Conservation (phyloP, 1,139 yeast genomes). For the Lizanozyma gosingica region DNA sequence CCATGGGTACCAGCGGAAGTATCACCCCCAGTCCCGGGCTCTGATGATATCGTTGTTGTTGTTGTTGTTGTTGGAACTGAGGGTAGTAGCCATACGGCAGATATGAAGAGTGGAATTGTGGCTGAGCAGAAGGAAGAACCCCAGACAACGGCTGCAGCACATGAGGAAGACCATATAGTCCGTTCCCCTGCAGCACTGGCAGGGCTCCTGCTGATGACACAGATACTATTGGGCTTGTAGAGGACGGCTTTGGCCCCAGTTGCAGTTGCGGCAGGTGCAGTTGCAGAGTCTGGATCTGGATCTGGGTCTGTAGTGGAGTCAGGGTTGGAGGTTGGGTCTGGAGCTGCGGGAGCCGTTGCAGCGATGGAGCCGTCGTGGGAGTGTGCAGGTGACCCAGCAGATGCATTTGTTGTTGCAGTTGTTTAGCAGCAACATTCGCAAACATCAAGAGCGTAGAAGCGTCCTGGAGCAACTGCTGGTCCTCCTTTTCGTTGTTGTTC, state of each 20-base stretch:
- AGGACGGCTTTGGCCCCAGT: too few relatives aligned
- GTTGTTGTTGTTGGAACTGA: conserved; percentile 6
- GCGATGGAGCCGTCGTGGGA: not conserved
- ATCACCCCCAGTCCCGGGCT: not conserved
- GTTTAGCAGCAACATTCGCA: conserved; percentile 47
- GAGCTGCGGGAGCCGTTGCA: conserved; percentile 1
- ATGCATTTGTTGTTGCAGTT: conserved; percentile 12
- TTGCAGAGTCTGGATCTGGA: not conserved
- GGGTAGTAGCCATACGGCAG: conserved; percentile 1
- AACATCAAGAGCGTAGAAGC: conserved; percentile 62
- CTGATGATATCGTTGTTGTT: conserved; percentile 8
- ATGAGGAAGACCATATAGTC: too few relatives aligned
- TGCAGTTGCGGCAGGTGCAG: not conserved
- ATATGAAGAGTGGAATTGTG: conserved; percentile 1
- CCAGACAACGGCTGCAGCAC: not conserved
- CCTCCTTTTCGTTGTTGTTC: conserved; percentile 5
- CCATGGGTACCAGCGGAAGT: not conserved
- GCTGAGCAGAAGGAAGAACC: not conserved
- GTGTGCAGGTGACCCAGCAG: conserved; percentile 4
- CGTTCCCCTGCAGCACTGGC: too few relatives aligned
- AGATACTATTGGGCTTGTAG: too few relatives aligned
- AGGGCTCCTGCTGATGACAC: too few relatives aligned
- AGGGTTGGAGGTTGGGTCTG: too few relatives aligned
- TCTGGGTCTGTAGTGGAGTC: not conserved
- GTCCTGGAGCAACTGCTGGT: conserved; percentile 43